Evolutionary conservation across 495 filamentous ascomycete genomes (phyloP), one percentile per base, ranked within the genome.

Genomic region (Penicillium pulvis): DNA sequence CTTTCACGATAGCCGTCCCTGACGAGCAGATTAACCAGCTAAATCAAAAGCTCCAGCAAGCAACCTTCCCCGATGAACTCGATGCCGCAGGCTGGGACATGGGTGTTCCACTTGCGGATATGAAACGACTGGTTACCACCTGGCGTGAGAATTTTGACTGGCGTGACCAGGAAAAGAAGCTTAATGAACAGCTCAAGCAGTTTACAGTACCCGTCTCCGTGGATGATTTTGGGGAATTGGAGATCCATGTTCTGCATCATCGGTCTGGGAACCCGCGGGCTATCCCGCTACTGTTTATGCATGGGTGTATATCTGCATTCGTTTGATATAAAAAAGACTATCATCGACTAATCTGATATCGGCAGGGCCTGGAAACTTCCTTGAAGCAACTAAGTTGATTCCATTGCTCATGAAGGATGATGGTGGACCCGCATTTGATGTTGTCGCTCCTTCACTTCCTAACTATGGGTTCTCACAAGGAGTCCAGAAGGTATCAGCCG

Each of bases 401-500:
- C 78, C 81, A 12, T 70, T 81, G 7, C 77, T 92, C 52, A 81
- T 79, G 10, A 57, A 69, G 11, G 67, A 74, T 7, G 64, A 73
- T 12, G 64, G 76, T 33, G 69, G 74, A 6, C 85, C 85, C 16
- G 73, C 82, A 1, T 92, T 92, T 70, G 79, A 90, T 69, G 75
- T 91, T 20, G 77, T 92, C 12, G 85, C 81, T 8, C 88, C 90
- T 4, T 88, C 86, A 10, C 72, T 92, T 24, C 89, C 89, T 0
- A 90, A 90, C 41, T 81, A 90, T 59, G 89, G 86, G 41, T 92
- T 92, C 71, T 86, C 81, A 45, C 71, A 79, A 20, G 78, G 75
- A 0, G 67, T 80, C 2, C 76, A 72, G 43, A 79, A 82, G 68
- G 82, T 82, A 44, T 41, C 35, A 35, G 9, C 4, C 9, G 14